Evolutionary conservation across 2,329 filamentous ascomycete species (phyloP).

Genomic region (Oidium heveae): DNA sequence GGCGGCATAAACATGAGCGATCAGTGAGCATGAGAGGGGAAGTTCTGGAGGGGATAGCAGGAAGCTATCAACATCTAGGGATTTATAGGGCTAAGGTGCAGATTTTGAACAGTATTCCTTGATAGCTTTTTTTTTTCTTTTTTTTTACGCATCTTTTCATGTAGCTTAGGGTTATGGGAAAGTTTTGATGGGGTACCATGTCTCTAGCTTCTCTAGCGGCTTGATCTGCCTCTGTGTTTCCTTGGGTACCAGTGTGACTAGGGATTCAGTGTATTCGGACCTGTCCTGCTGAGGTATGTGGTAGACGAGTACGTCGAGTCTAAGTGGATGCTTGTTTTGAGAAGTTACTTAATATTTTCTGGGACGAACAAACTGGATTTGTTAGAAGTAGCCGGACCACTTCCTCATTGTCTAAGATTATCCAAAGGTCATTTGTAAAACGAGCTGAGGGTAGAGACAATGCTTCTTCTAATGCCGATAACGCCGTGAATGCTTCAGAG

Average conservation of each 20-base stretch:
- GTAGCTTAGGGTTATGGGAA: too few species aligned
- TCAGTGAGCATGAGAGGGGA: too few species aligned
- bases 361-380: not conserved
- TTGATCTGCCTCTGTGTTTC: not conserved
- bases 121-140: too few species aligned
- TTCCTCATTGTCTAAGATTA: not conserved
- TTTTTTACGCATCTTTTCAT: too few species aligned
- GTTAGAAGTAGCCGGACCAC: not conserved
- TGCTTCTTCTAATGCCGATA: not conserved
- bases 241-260: not conserved
- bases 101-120: too few species aligned
- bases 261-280: not conserved
- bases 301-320: not conserved
- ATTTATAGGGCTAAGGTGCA: too few species aligned
- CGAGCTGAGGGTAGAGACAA: not conserved
- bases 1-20: too few species aligned
- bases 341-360: not conserved
- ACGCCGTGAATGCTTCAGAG: not conserved
- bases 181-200: too few species aligned
- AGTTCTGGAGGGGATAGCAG: too few species aligned
- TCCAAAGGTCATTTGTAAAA: not conserved
- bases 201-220: not conserved
- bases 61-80: too few species aligned
- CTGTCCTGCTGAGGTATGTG: not conserved
- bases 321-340: not conserved